Percentiles rank a stretch among this genome's conserved stretches.
phyloP scores from a whole-genome alignment of 192 early-diverging fungal genomes.

The Glomus cerebriforme region DNA sequence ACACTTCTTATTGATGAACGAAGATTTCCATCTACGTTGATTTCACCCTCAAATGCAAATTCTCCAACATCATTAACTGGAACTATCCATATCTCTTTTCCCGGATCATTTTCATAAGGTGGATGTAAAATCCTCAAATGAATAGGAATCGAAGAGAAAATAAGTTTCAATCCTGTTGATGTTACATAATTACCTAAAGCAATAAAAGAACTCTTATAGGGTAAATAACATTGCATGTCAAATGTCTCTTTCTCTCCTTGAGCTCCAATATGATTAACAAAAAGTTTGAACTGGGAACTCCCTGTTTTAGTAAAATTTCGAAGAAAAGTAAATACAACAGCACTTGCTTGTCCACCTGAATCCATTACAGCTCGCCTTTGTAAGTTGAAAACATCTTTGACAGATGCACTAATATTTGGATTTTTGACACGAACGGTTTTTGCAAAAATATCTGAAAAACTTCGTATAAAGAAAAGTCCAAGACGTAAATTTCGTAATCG shows the following conservation, averaged over 20 bases:
- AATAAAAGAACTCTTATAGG: constrained; percentile 66
- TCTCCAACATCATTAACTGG: constrained; percentile 56
- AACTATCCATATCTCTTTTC: constrained; percentile 67
- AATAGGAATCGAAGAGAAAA: constrained; percentile 64
- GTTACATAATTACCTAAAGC: constrained; percentile 62
- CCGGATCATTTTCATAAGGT: constrained; percentile 8
- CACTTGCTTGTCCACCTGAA: constrained; percentile 24
- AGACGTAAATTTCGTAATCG: constrained; percentile 62
- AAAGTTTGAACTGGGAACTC: constrained; percentile 44
- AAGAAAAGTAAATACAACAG: constrained; percentile 57
- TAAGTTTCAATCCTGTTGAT: constrained; percentile 50
- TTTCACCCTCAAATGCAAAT: constrained; percentile 59
- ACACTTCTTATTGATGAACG: neutral
- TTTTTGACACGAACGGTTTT: constrained; percentile 47
- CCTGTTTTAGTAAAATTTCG: constrained; percentile 63
- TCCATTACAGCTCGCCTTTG: constrained; percentile 42
- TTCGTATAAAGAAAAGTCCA: constrained; percentile 58
- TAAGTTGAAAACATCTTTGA: constrained; percentile 47
- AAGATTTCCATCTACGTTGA: constrained; percentile 42
- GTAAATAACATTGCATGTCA: constrained; percentile 46
- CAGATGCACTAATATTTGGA: constrained; percentile 38
- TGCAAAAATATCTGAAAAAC: constrained; percentile 59
- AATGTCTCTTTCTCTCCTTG: constrained; percentile 10
- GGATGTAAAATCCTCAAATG: constrained; percentile 39
- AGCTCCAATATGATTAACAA: constrained; percentile 4